phyloP scores from a whole-genome alignment of 2,329 filamentous ascomycete genomes.

The Aspergillus sclerotialis region DNA sequence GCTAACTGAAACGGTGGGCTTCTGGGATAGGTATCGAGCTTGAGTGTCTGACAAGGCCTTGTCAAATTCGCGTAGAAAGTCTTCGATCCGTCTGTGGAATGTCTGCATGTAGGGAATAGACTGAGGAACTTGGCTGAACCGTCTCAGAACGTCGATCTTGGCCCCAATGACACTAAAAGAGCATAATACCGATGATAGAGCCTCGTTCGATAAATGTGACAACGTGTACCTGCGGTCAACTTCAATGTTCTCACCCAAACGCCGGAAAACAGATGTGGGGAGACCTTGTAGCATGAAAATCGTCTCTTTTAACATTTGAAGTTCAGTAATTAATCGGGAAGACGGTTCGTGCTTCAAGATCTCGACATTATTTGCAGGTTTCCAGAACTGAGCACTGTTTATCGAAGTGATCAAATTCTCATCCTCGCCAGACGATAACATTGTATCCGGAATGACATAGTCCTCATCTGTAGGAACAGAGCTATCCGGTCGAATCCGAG shows the following conservation, averaged over 20 bases:
- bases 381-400: slow-evolving; percentile 44
- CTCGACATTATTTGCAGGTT: slow-evolving; percentile 13
- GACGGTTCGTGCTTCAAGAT: slow-evolving; percentile 10
- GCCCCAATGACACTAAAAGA: slow-evolving; percentile 45
- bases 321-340: slow-evolving; percentile 53
- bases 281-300: slow-evolving; percentile 81
- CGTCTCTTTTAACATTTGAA: slow-evolving; percentile 67
- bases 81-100: slow-evolving; percentile 58
- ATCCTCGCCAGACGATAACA: slow-evolving; percentile 25
- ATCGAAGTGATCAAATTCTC: slow-evolving; percentile 32
- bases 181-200: slow-evolving; percentile 26
- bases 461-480: slow-evolving; percentile 21
- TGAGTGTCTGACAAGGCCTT: slow-evolving; percentile 53
- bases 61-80: slow-evolving; percentile 54
- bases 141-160: slow-evolving; percentile 41
- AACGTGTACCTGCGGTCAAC: slow-evolving; percentile 32
- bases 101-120: slow-evolving; percentile 59
- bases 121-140: slow-evolving; percentile 42
- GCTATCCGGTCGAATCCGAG: slow-evolving; percentile 20
- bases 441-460: slow-evolving; percentile 26
- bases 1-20: slow-evolving; percentile 55
- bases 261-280: slow-evolving; percentile 63
- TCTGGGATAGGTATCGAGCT: slow-evolving; percentile 49
- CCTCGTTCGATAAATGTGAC: slow-evolving; percentile 24
- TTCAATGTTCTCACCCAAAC: slow-evolving; percentile 24